phyloP scores from a whole-genome alignment of 495 filamentous ascomycete species.

The Saxophila tyrrhenica region DNA sequence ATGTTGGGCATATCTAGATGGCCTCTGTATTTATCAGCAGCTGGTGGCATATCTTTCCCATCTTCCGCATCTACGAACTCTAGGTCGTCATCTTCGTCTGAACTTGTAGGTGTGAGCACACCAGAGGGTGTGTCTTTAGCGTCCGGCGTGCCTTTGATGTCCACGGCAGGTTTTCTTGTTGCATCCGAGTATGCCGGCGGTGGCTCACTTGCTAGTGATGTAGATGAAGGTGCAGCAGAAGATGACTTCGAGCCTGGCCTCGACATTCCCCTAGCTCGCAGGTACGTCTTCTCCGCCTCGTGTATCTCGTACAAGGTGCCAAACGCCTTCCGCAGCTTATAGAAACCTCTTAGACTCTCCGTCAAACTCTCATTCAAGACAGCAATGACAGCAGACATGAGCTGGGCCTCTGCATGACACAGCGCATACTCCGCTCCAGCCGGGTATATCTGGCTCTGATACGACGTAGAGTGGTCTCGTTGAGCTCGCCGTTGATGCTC shows the following conservation, averaged over 20 bases:
- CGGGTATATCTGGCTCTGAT: constrained; percentile 57
- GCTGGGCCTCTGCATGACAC: constrained; percentile 64
- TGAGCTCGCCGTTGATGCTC: constrained; percentile 67
- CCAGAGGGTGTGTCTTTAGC: background rate
- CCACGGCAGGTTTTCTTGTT: background rate
- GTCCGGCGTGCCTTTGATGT: no score
- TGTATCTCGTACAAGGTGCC: constrained; percentile 67
- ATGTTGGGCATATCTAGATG: constrained; percentile 23
- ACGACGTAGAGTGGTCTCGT: constrained; percentile 35
- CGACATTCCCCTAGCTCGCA: constrained; percentile 26
- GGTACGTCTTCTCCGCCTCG: constrained; percentile 49
- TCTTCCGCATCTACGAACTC: constrained; percentile 40
- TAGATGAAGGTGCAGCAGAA: constrained; percentile 17
- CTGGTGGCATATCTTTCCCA: constrained; percentile 12
- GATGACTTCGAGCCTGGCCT: constrained; percentile 23
- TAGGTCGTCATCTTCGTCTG: constrained; percentile 29
- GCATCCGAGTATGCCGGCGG: background rate
- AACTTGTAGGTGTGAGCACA: constrained; percentile 5
- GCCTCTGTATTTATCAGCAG: constrained; percentile 23
- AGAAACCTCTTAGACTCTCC: constrained; percentile 83
- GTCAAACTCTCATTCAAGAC: constrained; percentile 89
- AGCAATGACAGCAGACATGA: constrained; percentile 81
- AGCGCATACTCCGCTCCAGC: constrained; percentile 78
- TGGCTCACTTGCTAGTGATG: background rate
- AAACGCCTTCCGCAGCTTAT: constrained; percentile 85